Base-by-base conservation (phyloP, 805 yeast species). In the Candida sanyiensis region DNA sequence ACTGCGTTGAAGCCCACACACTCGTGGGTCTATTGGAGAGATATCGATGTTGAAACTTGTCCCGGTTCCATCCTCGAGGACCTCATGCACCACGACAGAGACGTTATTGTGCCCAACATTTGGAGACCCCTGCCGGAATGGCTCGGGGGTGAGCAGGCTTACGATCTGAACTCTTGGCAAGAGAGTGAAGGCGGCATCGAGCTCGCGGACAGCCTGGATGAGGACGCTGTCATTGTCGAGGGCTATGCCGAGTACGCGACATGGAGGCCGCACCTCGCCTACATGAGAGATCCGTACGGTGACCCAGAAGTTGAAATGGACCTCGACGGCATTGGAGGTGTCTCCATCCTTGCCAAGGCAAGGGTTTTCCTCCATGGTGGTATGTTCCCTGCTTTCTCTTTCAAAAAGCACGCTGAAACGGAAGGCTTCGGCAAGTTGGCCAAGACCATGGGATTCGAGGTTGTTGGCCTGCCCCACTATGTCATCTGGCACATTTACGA, bases 201-300 rank as follows among this genome's bases (percentile, higher is more conserved):
- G 56, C 59, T 83, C 48, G 96, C 96, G 22, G 77, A 77, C 28
- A 59, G 69, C 23, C 67, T 90, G 40, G 90, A 83, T 55, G 97
- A 89, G 61, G 96, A 90, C 63, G 95, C 95, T 1, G 95, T 90
- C 39, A 89, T 90, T 42, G 98, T 90, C 11, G 98, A 90, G 64
- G 98, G 98, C 12, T 88, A 88, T 59, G 94, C 87, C 18, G 98
- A 90, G 64, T 93, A 87, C 61, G 95, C 95, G 30, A 90, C 98
- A 2, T 90, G 97, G 97, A 74, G 98, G 62, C 95, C 96, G 2
- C 97, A 90, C 63, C 69, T 90, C 49, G 97, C 97, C 1, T 90
- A 93, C 57, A 71, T 90, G 58, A 72, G 97, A 50, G 97, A 89
- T 54, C 96, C 96, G 3, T 80, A 84, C 54, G 98, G 97, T 18